Evolutionary conservation across 106 monocot species (phyloP).

Genomic region (Platanthera zijinensis): DNA sequence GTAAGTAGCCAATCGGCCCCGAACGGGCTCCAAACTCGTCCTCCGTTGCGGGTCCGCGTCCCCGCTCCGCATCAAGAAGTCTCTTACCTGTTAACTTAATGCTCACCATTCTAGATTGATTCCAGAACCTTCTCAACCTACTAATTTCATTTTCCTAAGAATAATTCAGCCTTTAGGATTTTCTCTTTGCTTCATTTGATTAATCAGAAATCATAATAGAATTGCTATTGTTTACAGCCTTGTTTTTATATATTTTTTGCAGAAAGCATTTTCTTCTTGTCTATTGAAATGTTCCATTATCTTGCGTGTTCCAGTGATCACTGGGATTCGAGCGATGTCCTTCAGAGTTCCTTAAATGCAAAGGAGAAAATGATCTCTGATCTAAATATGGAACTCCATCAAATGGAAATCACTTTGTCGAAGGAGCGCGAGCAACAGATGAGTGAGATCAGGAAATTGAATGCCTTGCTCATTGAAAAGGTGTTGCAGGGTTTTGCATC

Average conservation of each 20-base stretch:
- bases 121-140: not conserved
- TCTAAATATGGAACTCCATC: constrained; percentile 83
- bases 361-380: constrained; percentile 97
- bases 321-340: constrained; percentile 51
- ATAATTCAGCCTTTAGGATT: not conserved
- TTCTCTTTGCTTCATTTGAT: not conserved
- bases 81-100: not conserved
- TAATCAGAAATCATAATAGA: not conserved
- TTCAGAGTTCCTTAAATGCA: constrained; percentile 86
- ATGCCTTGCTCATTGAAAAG: constrained; percentile 73
- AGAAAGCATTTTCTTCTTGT: not conserved
- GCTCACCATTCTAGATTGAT: not conserved
- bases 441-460: constrained; percentile 81
- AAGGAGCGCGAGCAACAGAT: constrained; percentile 76
- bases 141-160: not conserved
- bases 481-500: constrained; percentile 17
- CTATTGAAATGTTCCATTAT: not conserved
- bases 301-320: constrained; percentile 48
- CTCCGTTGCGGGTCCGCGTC: too few species aligned
- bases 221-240: not conserved
- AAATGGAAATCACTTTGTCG: constrained; percentile 65
- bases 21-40: too few species aligned
- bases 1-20: too few species aligned
- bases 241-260: not conserved
- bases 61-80: not conserved